A percentile compares a stretch with the other conserved stretches of the same genome.
phyloP scores from a whole-genome alignment of 768 basidiomycete genomes.

The Tulasnella sp. region DNA sequence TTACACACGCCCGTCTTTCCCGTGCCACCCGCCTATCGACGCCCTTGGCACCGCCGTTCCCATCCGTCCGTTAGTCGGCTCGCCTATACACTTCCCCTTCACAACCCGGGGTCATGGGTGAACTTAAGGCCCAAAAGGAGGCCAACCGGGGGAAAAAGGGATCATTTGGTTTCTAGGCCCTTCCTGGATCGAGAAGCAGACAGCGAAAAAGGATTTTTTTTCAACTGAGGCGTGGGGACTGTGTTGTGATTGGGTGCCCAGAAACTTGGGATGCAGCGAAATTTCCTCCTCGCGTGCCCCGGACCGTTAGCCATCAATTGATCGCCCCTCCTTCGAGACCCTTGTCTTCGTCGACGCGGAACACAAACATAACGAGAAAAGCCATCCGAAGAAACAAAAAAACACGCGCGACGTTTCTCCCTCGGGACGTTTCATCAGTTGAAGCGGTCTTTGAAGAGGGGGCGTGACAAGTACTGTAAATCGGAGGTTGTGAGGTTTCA shows the following conservation, averaged over 20 bases:
- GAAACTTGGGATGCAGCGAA: background rate
- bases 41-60: background rate
- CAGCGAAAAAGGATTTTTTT: background rate
- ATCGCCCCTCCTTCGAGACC: conserved; percentile 3
- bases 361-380: background rate
- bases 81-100: background rate
- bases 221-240: background rate
- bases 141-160: background rate
- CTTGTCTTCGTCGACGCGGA: background rate
- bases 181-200: background rate
- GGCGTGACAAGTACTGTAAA: background rate
- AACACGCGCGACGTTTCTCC: no score
- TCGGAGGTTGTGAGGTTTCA: background rate
- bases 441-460: background rate
- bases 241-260: background rate
- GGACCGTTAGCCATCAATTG: background rate
- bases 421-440: background rate
- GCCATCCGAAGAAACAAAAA: background rate
- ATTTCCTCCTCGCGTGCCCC: background rate
- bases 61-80: background rate
- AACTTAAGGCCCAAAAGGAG: background rate
- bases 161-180: background rate
- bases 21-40: no score
- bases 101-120: background rate
- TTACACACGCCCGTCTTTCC: background rate